Evolutionary conservation across 2,329 filamentous ascomycete genomes (phyloP), one percentile per base, ranked within the genome.

Genomic region (Cercospora canescens): DNA sequence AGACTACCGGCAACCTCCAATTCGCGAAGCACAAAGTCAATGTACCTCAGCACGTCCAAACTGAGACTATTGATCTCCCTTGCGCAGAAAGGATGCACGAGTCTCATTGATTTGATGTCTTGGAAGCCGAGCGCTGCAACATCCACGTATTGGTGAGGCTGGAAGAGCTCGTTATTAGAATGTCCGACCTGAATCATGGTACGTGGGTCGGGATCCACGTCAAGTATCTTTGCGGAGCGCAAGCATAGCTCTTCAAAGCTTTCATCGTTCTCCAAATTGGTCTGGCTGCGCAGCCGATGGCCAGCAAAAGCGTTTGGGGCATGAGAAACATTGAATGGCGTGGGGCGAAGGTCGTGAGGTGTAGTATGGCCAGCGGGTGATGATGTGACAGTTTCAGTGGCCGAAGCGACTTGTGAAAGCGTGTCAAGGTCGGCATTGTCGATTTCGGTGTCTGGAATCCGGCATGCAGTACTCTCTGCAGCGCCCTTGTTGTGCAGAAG

Each of bases 11-110:
- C 48, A 37, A 28, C 59, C 7, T 30, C 41, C 6, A 6, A 14
- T 52, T 63, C 50, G 9, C 24, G 14, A 5, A 65, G 50, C 18
- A 61, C 37, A 30, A 62, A 32, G 9, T 58, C 26, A 32, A 65
- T 41, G 21, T 58, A 58, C 52, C 61, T 41, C 6, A 67, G 56
- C 16, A 52, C 50, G n/a, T 67, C 65, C 14, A 39, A 64, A 34
- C 63, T 57, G 12, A 67, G 34, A 4, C 16, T 3, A 9, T 50
- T 18, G 12, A 67, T 18, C 24, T 67, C 60, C n/a, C 18, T n/a
- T 21, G 55, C 28, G 24, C 65, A 64, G 48, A 67, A 37, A 14
- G 65, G 65, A 64, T 60, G 61, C 26, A 62, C 50, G 4, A 67
- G 55, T 14, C 48, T 55, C 35, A 67, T 35, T 11, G 62, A 26